Evolutionary conservation across 805 yeast genomes (phyloP).

Genomic region (Cyberlindnera meyerae): DNA sequence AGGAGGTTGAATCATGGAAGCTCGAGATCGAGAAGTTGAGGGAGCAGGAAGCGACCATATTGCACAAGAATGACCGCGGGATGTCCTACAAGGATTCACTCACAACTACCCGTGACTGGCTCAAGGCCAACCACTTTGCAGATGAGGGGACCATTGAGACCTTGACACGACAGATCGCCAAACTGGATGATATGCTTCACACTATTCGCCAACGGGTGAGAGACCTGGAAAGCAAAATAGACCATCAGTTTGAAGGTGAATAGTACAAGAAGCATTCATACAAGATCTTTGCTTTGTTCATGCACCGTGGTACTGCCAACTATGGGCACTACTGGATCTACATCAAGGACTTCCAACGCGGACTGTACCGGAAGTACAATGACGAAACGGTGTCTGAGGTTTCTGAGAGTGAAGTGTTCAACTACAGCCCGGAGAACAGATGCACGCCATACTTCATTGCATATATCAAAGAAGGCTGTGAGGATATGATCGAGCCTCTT

Average conservation of each 20-base stretch:
- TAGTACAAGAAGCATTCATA: conserved; percentile 64
- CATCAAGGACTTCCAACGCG: conserved; percentile 66
- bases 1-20: conserved; percentile 58
- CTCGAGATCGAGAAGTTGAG: conserved; percentile 42
- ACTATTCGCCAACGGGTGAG: conserved; percentile 38
- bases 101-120: conserved; percentile 51
- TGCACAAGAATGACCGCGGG: conserved; percentile 45
- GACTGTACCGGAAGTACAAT: conserved; percentile 81
- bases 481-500: conserved; percentile 58
- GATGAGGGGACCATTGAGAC: conserved; percentile 43
- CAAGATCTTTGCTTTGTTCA: conserved; percentile 83
- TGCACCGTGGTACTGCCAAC: conserved; percentile 93
- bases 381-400: conserved; percentile 94
- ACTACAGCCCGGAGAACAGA: conserved; percentile 61
- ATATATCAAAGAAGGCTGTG: conserved; percentile 63
- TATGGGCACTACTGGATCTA: conserved; percentile 98
- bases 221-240: conserved; percentile 43
- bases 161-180: conserved; percentile 41
- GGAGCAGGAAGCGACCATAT: conserved; percentile 37
- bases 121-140: conserved; percentile 38
- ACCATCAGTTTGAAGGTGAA: conserved; percentile 63
- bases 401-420: conserved; percentile 57
- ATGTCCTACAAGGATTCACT: conserved; percentile 47
- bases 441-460: conserved; percentile 95
- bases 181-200: conserved; percentile 42